phyloP scores from a whole-genome alignment of 2,329 filamentous ascomycete species.

The Fusarium nisikadoi region DNA sequence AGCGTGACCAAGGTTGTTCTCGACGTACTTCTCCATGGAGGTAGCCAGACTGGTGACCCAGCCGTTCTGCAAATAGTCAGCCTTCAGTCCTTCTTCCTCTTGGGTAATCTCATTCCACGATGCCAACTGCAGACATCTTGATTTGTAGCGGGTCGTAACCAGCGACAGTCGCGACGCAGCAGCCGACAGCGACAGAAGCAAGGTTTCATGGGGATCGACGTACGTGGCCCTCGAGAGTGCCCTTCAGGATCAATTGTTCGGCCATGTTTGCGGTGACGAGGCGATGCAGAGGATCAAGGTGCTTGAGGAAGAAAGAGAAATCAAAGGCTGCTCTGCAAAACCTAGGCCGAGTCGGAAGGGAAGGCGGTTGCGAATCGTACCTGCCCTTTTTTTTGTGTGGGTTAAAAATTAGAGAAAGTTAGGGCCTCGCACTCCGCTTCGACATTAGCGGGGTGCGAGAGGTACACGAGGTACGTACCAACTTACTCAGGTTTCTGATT shows the following conservation, averaged over 20 bases:
- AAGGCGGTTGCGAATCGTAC: constrained; percentile 51
- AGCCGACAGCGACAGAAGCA: constrained; percentile 25
- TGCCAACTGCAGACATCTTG: constrained; percentile 19
- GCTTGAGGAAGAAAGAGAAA: constrained; percentile 51
- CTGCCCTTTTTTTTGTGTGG: constrained; percentile 60
- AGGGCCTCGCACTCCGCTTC: constrained; percentile 53
- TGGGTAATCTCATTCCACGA: constrained; percentile 12
- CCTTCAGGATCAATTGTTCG: constrained; percentile 95
- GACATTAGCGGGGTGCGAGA: constrained; percentile 6
- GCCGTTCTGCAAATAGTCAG: constrained; percentile 72
- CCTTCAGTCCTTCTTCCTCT: constrained; percentile 30
- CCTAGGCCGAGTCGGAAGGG: constrained; percentile 45
- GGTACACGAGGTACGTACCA: constrained; percentile 9
- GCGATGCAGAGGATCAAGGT: constrained; percentile 52
- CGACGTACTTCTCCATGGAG: constrained; percentile 94
- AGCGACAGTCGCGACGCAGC: constrained; percentile 32
- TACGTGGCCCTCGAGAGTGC: constrained; percentile 97
- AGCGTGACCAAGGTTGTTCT: constrained; percentile 5
- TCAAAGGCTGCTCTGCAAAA: constrained; percentile 47
- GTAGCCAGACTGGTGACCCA: constrained; percentile 99
- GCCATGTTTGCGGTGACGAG: constrained; percentile 72
- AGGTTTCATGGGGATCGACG: constrained; percentile 52
- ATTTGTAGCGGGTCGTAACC: constrained; percentile 27
- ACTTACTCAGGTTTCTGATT: neutral
- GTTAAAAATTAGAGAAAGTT: constrained; percentile 55